Percentiles rank a stretch among this genome's conserved stretches.
Evolutionary conservation across 2,329 filamentous ascomycete genomes (phyloP).

Genomic region (Fusarium aywerte): DNA sequence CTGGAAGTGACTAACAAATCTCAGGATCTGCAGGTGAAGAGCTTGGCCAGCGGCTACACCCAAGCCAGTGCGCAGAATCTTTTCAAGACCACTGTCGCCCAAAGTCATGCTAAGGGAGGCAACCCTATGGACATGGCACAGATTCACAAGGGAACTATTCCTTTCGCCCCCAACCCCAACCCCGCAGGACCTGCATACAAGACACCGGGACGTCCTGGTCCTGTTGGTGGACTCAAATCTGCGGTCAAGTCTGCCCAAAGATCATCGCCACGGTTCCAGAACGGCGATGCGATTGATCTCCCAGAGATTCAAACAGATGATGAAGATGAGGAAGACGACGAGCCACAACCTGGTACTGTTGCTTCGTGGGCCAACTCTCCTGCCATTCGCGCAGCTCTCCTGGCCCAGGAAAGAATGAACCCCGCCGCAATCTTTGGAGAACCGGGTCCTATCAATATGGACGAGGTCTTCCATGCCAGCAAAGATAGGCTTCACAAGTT

Average conservation of each 20-base stretch:
- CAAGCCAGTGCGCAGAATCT: slow-evolving; percentile 65
- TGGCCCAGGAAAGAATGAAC: slow-evolving; percentile 85
- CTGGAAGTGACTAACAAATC: slow-evolving; percentile 49
- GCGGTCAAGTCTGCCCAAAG: slow-evolving; percentile 69
- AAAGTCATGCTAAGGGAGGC: slow-evolving; percentile 70
- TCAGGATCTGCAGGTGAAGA: slow-evolving; percentile 71
- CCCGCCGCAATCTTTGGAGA: slow-evolving; percentile 89
- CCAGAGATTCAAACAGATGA: slow-evolving; percentile 97
- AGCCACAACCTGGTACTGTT: slow-evolving; percentile 64
- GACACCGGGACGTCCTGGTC: slow-evolving; percentile 71
- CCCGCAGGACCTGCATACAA: slow-evolving; percentile 69
- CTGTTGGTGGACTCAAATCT: slow-evolving; percentile 60
- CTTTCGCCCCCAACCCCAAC: slow-evolving; percentile 79
- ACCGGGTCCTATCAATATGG: slow-evolving; percentile 89
- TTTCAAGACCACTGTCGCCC: slow-evolving; percentile 74
- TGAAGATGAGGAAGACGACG: slow-evolving; percentile 81
- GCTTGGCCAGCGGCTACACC: slow-evolving; percentile 70
- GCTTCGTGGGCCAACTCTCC: slow-evolving; percentile 92
- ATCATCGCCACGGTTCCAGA: slow-evolving; percentile 86
- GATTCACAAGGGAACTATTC: slow-evolving; percentile 87
- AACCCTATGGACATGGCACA: slow-evolving; percentile 88
- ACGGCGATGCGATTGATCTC: slow-evolving; percentile 89
- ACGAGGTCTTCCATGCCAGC: slow-evolving; percentile 93
- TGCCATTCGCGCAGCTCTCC: slow-evolving; percentile 78
- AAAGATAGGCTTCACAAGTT: slow-evolving; percentile 89